Conservation (phyloP, 805 yeast genomes). For the Jamesozyma piceae region DNA sequence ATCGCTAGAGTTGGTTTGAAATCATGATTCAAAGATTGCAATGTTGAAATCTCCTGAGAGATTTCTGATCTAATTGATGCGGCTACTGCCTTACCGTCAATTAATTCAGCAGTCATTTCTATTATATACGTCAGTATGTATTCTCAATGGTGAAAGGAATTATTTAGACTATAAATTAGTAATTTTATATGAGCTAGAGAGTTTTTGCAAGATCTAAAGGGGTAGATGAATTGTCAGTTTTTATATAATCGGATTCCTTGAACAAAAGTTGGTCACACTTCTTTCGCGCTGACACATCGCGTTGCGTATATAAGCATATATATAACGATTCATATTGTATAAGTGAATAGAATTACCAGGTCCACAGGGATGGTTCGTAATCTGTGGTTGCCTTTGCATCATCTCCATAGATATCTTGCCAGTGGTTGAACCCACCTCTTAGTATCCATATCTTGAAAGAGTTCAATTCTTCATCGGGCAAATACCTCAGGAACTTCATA, state of each 20-base stretch:
- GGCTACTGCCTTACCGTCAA: slow-evolving; percentile 57
- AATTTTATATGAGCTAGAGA: no score
- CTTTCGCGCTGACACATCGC: no score
- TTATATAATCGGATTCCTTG: no score
- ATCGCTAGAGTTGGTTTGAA: slow-evolving; percentile 74
- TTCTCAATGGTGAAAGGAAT: no score
- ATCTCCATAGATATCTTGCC: slow-evolving; percentile 71
- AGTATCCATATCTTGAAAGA: slow-evolving; percentile 56
- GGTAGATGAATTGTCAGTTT: no score
- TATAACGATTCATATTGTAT: no score
- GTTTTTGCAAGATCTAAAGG: no score
- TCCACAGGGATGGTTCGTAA: slow-evolving; percentile 40
- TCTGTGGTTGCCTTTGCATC: slow-evolving; percentile 57
- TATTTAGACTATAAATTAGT: no score
- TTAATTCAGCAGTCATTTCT: slow-evolving; percentile 21
- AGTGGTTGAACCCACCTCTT: slow-evolving; percentile 73
- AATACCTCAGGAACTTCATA: slow-evolving; percentile 39
- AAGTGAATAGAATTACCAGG: no score
- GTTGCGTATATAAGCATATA: no score
- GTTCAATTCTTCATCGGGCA: slow-evolving; percentile 22
- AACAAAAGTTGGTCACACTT: no score
- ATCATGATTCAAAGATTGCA: slow-evolving; percentile 35
- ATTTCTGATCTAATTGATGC: slow-evolving; percentile 43
- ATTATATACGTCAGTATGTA: slow-evolving; percentile 10
- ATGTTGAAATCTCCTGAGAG: slow-evolving; percentile 39